Evolutionary conservation across 495 filamentous ascomycete genomes (phyloP).

Genomic region (Penicillium manginii): DNA sequence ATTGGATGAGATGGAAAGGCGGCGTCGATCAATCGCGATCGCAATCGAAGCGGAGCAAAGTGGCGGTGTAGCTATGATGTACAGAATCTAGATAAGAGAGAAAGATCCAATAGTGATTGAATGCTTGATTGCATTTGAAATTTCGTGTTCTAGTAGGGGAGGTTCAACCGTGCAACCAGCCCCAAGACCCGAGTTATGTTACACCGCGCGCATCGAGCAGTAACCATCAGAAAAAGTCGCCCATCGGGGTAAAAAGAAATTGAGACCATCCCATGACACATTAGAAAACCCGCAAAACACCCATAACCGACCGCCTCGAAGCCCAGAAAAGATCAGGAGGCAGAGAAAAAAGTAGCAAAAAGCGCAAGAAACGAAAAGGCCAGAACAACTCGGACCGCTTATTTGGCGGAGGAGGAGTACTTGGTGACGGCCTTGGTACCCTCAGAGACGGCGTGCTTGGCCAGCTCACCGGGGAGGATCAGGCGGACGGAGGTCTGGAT

Average conservation of each 20-base stretch:
- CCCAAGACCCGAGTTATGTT: constrained; percentile 69
- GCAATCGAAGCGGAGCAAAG: no score
- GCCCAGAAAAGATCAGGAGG: constrained; percentile 61
- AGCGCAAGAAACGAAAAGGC: constrained; percentile 48
- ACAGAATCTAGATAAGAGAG: constrained; percentile 6
- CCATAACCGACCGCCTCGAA: constrained; percentile 65
- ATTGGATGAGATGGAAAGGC: background rate
- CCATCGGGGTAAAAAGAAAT: constrained; percentile 59
- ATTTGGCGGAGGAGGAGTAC: constrained; percentile 99
- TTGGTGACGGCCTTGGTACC: constrained; percentile 99
- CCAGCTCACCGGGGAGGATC: constrained; percentile 96
- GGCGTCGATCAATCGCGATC: no score
- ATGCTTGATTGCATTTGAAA: constrained; percentile 59
- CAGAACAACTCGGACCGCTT: constrained; percentile 54
- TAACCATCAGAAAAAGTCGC: constrained; percentile 71
- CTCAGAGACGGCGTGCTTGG: constrained; percentile 99
- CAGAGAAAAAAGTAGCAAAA: constrained; percentile 48
- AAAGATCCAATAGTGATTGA: constrained; percentile 28
- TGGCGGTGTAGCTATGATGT: background rate
- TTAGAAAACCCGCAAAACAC: constrained; percentile 77
- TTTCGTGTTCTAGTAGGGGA: constrained; percentile 48
- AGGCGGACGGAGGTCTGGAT: constrained; percentile 99
- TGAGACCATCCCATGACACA: constrained; percentile 88
- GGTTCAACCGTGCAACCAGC: constrained; percentile 39
- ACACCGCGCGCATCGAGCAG: constrained; percentile 71